phyloP scores from a whole-genome alignment of 1,139 yeast species.

The Nakaseomyces uthaithaninus region DNA sequence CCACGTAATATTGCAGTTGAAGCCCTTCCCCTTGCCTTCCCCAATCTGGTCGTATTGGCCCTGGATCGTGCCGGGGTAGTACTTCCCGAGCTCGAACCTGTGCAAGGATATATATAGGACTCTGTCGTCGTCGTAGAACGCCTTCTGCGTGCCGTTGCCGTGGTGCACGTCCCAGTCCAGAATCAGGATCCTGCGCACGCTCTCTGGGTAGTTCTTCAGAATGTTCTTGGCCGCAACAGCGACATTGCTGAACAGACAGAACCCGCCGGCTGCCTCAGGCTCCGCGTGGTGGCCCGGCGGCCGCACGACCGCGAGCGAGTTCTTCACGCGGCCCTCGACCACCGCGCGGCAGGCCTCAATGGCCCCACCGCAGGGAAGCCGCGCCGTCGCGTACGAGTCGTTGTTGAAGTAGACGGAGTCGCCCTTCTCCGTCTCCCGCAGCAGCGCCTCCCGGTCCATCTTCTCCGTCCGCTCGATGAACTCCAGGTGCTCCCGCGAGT shows the following conservation, averaged over 20 bases:
- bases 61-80: constrained; percentile 91
- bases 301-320: constrained; percentile 87
- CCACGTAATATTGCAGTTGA: constrained; percentile 89
- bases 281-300: constrained; percentile 99
- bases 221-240: constrained; percentile 94
- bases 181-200: constrained; percentile 73
- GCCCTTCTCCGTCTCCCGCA: constrained; percentile 82
- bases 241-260: constrained; percentile 90
- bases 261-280: constrained; percentile 95
- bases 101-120: constrained; percentile 88
- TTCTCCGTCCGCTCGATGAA: constrained; percentile 67
- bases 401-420: constrained; percentile 94
- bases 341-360: constrained; percentile 96
- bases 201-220: constrained; percentile 75
- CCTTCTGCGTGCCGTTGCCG: constrained; percentile 96
- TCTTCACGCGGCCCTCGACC: constrained; percentile 83
- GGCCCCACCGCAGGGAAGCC: constrained; percentile 91
- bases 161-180: constrained; percentile 98
- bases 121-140: constrained; percentile 80
- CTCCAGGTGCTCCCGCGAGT: constrained; percentile 69
- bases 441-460: constrained; percentile 69
- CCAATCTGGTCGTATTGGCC: constrained; percentile 74
- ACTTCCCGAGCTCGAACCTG: constrained; percentile 84
- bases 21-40: constrained; percentile 79
- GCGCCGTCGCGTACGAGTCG: constrained; percentile 81